Conservation (phyloP, 202 grass and related monocot genomes). For the Hordeum pubiflorum region DNA sequence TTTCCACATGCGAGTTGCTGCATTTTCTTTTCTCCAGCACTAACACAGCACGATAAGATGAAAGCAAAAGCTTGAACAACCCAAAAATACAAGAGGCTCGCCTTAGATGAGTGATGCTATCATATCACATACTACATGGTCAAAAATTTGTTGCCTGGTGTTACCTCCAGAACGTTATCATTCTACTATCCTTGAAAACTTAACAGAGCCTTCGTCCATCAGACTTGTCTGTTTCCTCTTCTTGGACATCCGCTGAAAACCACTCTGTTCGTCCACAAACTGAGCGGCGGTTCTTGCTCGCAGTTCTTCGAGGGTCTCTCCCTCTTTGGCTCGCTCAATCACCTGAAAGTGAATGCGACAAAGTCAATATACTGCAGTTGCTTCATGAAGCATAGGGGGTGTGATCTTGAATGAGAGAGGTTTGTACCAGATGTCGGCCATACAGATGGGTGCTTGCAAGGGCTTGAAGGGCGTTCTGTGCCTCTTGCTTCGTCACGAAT, state of each 20-base stretch:
- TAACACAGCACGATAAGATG: not conserved
- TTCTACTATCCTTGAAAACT: slow-evolving; percentile 69
- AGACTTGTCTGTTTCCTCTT: slow-evolving; percentile 67
- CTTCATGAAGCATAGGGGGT: not conserved
- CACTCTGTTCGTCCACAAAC: slow-evolving; percentile 64
- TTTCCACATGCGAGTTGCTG: not conserved
- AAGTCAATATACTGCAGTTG: not conserved
- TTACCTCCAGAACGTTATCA: slow-evolving; percentile 19
- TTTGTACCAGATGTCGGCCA: slow-evolving; percentile 65
- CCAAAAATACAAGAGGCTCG: not conserved
- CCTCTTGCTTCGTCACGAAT: slow-evolving; percentile 83
- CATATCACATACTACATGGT: not conserved
- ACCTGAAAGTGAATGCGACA: slow-evolving; percentile 31
- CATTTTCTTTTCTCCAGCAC: not conserved
- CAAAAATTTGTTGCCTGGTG: slow-evolving; percentile 13
- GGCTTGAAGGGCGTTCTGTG: slow-evolving; percentile 69
- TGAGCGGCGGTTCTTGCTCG: slow-evolving; percentile 69
- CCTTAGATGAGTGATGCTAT: not conserved
- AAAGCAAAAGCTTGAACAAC: not conserved
- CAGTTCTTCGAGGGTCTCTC: slow-evolving; percentile 86
- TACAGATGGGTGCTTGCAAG: slow-evolving; percentile 90
- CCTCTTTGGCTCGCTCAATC: slow-evolving; percentile 84
- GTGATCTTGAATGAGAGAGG: not conserved
- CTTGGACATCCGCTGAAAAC: slow-evolving; percentile 62
- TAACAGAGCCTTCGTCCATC: slow-evolving; percentile 57